Percentiles rank a stretch among this genome's conserved stretches.
phyloP scores from a whole-genome alignment of 2,329 filamentous ascomycete genomes.

The Hirsutella minnesotensis region DNA sequence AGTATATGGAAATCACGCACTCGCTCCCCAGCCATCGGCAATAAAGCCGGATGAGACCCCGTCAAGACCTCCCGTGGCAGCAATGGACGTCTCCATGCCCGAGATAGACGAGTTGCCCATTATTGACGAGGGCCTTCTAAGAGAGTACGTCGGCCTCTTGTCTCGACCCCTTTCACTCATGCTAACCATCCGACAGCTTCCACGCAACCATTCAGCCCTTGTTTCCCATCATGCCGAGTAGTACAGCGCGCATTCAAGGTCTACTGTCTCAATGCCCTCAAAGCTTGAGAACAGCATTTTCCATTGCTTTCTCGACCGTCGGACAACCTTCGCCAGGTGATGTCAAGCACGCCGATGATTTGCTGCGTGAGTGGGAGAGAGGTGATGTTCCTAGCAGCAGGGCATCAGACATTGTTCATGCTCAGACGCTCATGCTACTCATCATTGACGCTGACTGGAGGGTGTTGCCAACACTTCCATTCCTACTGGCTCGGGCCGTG shows the following conservation, averaged over 20 bases:
- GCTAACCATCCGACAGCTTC: conserved; percentile 33
- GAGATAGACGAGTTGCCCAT: conserved; percentile 20
- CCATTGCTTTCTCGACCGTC: conserved; percentile 49
- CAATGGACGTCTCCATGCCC: conserved; percentile 23
- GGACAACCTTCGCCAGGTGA: conserved; percentile 26
- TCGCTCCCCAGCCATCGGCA: conserved; percentile 33
- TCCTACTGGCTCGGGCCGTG: conserved; percentile 52
- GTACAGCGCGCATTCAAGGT: conserved; percentile 40
- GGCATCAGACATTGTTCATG: conserved; percentile 41
- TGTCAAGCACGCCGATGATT: conserved; percentile 30
- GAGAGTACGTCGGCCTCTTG: conserved; percentile 25
- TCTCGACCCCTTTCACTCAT: neutral
- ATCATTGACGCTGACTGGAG: conserved; percentile 50
- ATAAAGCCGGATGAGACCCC: conserved; percentile 25
- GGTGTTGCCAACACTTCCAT: conserved; percentile 32
- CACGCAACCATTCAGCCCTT: conserved; percentile 52
- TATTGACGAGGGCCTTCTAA: conserved; percentile 32
- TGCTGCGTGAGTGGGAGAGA: conserved; percentile 41
- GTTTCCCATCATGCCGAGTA: conserved; percentile 53
- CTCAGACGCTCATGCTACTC: conserved; percentile 56
- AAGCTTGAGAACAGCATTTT: conserved; percentile 50
- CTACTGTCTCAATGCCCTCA: conserved; percentile 44
- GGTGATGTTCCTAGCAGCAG: conserved; percentile 23
- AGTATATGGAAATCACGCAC: conserved; percentile 25
- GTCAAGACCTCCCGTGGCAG: conserved; percentile 21